phyloP scores from a whole-genome alignment of 2,329 filamentous ascomycete genomes.

The Alternaria sp. region DNA sequence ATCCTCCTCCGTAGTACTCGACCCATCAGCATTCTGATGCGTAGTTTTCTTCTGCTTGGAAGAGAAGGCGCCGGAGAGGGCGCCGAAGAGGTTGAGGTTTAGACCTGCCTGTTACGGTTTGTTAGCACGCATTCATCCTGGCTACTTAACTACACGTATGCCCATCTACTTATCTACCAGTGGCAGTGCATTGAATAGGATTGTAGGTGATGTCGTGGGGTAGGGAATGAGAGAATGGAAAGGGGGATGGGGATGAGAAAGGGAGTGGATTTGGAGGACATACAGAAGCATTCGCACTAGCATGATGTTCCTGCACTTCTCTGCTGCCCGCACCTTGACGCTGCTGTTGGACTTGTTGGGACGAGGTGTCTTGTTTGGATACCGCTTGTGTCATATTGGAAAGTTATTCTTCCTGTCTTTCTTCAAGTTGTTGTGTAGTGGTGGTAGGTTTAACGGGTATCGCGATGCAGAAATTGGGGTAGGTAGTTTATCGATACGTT shows the following conservation, averaged over 20 bases:
- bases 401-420: not conserved
- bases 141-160: no score
- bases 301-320: conserved; percentile 39
- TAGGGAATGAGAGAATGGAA: no score
- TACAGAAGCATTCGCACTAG: conserved; percentile 42
- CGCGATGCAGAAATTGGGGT: not conserved
- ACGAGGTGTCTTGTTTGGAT: conserved; percentile 19
- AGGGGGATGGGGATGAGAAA: no score
- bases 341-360: conserved; percentile 32
- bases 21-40: conserved; percentile 36
- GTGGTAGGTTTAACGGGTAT: not conserved
- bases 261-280: not conserved
- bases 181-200: no score
- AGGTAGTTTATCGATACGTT: no score
- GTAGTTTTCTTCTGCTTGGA: conserved; percentile 42
- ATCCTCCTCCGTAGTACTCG: conserved; percentile 28
- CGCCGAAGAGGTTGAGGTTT: conserved; percentile 47
- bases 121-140: no score
- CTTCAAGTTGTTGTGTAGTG: no score
- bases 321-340: conserved; percentile 26
- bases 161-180: no score
- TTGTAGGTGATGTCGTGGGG: no score
- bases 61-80: conserved; percentile 41
- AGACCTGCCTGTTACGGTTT: conserved; percentile 26
- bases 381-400: conserved; percentile 31